These are phyloP conservation scores for Primulina eburnea DNA, from an alignment of 257 asterid species.

Conservation along the genomic window DNA sequence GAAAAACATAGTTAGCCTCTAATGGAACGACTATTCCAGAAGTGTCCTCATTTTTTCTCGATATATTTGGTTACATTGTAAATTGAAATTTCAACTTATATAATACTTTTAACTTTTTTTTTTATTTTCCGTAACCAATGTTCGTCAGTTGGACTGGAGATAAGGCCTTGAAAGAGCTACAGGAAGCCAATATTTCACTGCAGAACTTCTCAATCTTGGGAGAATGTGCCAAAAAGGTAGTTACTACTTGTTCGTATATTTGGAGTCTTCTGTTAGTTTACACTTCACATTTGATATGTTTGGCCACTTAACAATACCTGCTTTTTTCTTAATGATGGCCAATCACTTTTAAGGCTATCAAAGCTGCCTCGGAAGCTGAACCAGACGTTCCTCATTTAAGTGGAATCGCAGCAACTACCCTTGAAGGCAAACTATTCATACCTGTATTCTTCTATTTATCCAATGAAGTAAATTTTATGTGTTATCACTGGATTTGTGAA, in stretches of 20 bases:
- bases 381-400: conserved; percentile 56
- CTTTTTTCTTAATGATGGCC: conserved; percentile 21
- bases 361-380: conserved; percentile 78
- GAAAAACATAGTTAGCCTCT: conserved; percentile 1
- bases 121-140: conserved; percentile 8
- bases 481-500: conserved; percentile 24
- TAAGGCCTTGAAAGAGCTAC: conserved; percentile 80
- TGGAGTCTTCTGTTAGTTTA: conserved; percentile 9
- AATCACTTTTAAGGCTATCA: conserved; percentile 59
- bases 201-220: conserved; percentile 70
- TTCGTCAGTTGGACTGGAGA: conserved; percentile 85
- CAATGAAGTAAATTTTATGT: conserved; percentile 22
- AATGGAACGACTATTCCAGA: conserved; percentile 3
- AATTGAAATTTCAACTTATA: not conserved
- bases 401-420: conserved; percentile 64
- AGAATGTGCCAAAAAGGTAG: conserved; percentile 86
- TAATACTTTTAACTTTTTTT: conserved; percentile 2
- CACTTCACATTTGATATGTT: conserved; percentile 16
- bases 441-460: conserved; percentile 19
- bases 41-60: conserved; percentile 8
- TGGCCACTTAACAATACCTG: conserved; percentile 21
- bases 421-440: conserved; percentile 56
- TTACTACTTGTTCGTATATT: conserved; percentile 16
- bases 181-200: conserved; percentile 68
- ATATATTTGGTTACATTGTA: conserved; percentile 18